Base-by-base conservation (phyloP, 2,329 filamentous ascomycete genomes). In the Hypoxylon sp. region DNA sequence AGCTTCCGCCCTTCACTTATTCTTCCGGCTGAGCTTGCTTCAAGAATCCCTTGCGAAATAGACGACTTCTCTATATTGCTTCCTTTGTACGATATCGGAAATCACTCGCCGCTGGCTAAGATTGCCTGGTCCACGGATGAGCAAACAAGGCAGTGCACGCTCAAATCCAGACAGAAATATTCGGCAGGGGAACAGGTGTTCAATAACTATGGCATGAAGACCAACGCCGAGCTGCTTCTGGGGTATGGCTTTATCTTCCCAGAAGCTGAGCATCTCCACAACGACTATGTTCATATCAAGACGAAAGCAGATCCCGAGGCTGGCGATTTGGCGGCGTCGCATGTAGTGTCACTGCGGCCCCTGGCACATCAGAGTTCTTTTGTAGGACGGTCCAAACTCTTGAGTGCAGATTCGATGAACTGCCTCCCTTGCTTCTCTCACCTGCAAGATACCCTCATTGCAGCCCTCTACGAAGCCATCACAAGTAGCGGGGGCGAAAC, bases 61-160 rank as follows among this genome's bases (percentile, higher is more conserved):
- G 82, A 87, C 41, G 81, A 84, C 61, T 86, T 89, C 51, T 87
- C 86, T 1, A 77, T 90, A 5, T 74, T 91, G 4, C 75, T 90
- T 23, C 88, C 88, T 1, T 73, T 90, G 3, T 80, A 90, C 48
- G 88, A 91, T 64, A 76, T 91, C 19, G 83, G 82, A 7, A 91
- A 91, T 63, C 88, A 91, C 64, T 80, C 81, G 41, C 84, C 86
- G 36, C 71, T 79, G 13, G 78, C 84, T 0, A 71, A 77, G 30
- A 60, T 59, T n/a, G 16, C 57, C 3, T 91, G 88, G 88, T 74
- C 79, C 16, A 73, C 78, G 2, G 67, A 78, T 15, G 69, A 76
- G 7, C 63, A 71, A 5, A 53, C 60, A 3, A 58, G 59, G 9
- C 35, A 58, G 13, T 83, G 79, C 51, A 69, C 66, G 6, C 72